Conservation (phyloP, 75 land plant species). For the Pinus taeda region DNA sequence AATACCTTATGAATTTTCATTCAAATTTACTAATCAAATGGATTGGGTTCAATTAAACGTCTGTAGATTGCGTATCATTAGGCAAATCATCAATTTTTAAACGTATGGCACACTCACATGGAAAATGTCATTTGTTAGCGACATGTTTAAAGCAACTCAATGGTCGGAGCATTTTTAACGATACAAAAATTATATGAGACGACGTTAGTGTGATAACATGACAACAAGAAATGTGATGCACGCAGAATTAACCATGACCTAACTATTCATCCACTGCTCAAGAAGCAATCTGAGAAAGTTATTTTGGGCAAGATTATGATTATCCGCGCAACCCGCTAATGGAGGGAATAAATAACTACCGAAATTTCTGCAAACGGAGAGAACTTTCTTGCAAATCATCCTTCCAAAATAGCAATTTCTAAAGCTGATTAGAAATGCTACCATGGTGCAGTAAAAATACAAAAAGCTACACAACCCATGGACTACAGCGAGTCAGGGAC, state of each 20-base stretch:
- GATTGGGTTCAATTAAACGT: too few species aligned
- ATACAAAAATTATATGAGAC: too few species aligned
- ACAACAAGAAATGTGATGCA: too few species aligned
- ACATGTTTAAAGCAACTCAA: too few species aligned
- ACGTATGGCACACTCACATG: too few species aligned
- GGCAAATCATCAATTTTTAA: too few species aligned
- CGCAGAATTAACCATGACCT: background rate
- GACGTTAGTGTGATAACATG: too few species aligned
- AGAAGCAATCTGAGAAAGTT: background rate
- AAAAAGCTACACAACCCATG: constrained; percentile 2
- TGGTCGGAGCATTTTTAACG: too few species aligned
- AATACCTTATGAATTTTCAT: too few species aligned
- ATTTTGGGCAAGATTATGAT: background rate
- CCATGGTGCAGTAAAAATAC: background rate
- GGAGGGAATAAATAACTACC: background rate
- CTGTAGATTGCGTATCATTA: too few species aligned
- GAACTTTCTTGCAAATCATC: constrained; percentile 1
- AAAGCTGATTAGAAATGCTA: background rate
- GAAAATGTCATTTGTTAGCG: too few species aligned
- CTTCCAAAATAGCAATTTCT: constrained; percentile 6
- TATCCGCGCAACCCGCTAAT: background rate
- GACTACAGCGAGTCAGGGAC: background rate
- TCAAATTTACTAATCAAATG: too few species aligned
- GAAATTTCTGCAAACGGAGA: background rate
- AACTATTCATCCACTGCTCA: background rate